phyloP scores from a whole-genome alignment of 2,329 filamentous ascomycete species.

The Ophiostoma angusticollis region DNA sequence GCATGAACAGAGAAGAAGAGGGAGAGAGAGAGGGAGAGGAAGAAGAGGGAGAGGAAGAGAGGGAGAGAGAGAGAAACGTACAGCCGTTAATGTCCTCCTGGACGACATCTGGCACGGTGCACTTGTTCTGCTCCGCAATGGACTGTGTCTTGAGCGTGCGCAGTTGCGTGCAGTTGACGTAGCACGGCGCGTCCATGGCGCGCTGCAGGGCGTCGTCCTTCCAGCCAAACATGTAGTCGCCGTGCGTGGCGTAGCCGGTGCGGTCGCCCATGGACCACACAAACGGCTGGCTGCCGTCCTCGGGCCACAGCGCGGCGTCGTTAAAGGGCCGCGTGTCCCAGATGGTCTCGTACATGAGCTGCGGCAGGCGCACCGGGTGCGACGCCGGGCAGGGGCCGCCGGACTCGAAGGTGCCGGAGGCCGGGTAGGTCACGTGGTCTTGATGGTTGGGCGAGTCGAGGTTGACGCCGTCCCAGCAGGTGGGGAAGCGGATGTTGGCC shows the following conservation, averaged over 20 bases:
- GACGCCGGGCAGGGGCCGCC: too few species aligned
- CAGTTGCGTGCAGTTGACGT: constrained; percentile 4
- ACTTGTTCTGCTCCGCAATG: constrained; percentile 22
- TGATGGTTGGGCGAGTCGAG: too few species aligned
- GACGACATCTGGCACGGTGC: constrained; percentile 20
- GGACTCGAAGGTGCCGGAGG: too few species aligned
- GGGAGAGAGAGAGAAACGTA: too few species aligned
- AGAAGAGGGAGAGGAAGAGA: not conserved
- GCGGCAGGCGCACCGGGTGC: constrained; percentile 21
- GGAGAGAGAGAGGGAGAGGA: not conserved
- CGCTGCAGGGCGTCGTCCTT: constrained; percentile 21
- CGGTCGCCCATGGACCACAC: constrained; percentile 18
- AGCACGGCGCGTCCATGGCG: constrained; percentile 6
- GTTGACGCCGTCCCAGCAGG: too few species aligned
- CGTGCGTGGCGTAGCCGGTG: constrained; percentile 20
- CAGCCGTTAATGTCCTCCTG: constrained; percentile 22
- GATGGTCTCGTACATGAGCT: constrained; percentile 31
- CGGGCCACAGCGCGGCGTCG: constrained; percentile 22
- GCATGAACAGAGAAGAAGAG: not conserved
- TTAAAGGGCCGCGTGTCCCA: constrained; percentile 29
- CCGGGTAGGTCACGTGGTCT: too few species aligned
- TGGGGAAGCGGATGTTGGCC: constrained; percentile 22
- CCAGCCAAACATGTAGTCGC: constrained; percentile 23
- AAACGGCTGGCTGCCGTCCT: constrained; percentile 21
- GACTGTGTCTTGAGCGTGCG: constrained; percentile 20